Evolutionary conservation across 2,329 filamentous ascomycete species (phyloP).

Genomic region (Colletotrichum liaoningense): DNA sequence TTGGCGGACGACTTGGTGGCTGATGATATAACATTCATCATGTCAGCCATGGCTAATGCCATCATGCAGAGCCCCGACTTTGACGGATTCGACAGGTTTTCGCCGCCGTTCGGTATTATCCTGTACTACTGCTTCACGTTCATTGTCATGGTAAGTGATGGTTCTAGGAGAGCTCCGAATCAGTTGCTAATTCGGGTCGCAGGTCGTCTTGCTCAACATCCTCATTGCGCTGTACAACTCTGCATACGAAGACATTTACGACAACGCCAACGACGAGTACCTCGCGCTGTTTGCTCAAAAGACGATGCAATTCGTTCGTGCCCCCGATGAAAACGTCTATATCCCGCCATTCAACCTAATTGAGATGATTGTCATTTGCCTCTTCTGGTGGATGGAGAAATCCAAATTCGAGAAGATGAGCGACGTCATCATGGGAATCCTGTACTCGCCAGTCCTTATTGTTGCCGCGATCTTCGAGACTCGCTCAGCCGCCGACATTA

Average conservation of each 20-base stretch:
- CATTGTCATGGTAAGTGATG: slow-evolving; percentile 82
- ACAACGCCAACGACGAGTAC: slow-evolving; percentile 94
- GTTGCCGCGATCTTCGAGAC: slow-evolving; percentile 81
- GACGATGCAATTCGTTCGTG: slow-evolving; percentile 96
- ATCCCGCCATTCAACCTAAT: slow-evolving; percentile 96
- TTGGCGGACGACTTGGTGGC: slow-evolving; percentile 78
- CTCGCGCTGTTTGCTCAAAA: slow-evolving; percentile 93
- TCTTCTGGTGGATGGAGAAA: slow-evolving; percentile 94
- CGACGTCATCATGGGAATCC: slow-evolving; percentile 84
- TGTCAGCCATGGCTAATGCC: slow-evolving; percentile 87
- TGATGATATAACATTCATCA: slow-evolving; percentile 78
- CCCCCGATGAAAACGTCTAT: slow-evolving; percentile 97
- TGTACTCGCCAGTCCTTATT: slow-evolving; percentile 87
- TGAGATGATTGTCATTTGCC: slow-evolving; percentile 81
- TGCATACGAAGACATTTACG: slow-evolving; percentile 94
- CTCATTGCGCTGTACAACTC: slow-evolving; percentile 98
- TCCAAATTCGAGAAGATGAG: slow-evolving; percentile 83
- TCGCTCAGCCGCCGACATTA: slow-evolving; percentile 73
- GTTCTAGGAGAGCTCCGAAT: fast-evolving
- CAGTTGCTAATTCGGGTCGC: not conserved
- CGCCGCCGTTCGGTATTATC: slow-evolving; percentile 91
- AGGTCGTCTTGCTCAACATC: slow-evolving; percentile 87
- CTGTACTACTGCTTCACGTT: slow-evolving; percentile 99
- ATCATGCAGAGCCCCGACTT: slow-evolving; percentile 96
- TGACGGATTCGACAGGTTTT: slow-evolving; percentile 86